Conservation (phyloP, 1,284 basidiomycete species). For the Trametes sp. region DNA sequence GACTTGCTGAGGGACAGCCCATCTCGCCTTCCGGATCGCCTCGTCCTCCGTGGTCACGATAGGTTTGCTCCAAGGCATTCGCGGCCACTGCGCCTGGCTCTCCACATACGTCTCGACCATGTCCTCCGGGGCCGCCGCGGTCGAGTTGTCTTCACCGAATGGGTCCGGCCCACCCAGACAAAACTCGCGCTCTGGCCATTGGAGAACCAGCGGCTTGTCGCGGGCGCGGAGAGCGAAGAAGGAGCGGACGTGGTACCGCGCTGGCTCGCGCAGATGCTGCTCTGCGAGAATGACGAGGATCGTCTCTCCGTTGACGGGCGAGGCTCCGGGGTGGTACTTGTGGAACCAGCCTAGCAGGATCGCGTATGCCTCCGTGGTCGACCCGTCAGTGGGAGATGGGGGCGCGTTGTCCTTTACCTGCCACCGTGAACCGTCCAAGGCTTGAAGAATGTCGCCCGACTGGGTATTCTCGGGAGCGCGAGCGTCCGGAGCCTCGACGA, state of each 20-base stretch:
- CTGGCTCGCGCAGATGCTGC: constrained; percentile 8
- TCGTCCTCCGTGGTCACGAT: constrained; percentile 5
- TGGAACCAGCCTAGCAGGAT: constrained; percentile 22
- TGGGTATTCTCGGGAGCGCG: not conserved
- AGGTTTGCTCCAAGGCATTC: not conserved
- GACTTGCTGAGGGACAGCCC: constrained; percentile 12
- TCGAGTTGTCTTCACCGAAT: too few relatives aligned
- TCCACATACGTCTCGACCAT: not conserved
- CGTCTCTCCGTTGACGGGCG: constrained; percentile 10
- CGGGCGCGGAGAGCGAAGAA: constrained; percentile 15
- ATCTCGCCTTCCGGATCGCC: constrained; percentile 4
- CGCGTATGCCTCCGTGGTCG: constrained; percentile 3
- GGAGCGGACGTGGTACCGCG: constrained; percentile 19
- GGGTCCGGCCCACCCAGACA: constrained; percentile 9
- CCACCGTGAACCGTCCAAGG: constrained; percentile 21
- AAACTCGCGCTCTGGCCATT: constrained; percentile 20
- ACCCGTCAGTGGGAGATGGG: too few relatives aligned
- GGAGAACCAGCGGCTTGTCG: constrained; percentile 12
- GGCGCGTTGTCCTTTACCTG: not conserved
- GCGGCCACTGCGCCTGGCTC: not conserved
- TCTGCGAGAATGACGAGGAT: constrained; percentile 20
- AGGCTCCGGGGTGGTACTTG: constrained; percentile 13
- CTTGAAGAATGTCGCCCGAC: not conserved
- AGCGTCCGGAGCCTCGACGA: constrained; percentile 4
- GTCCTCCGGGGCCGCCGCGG: not conserved